Evolutionary conservation across 768 basidiomycete genomes (phyloP), one percentile per base, ranked within the genome.

Genomic region (Hebeloma cylindrosporum): DNA sequence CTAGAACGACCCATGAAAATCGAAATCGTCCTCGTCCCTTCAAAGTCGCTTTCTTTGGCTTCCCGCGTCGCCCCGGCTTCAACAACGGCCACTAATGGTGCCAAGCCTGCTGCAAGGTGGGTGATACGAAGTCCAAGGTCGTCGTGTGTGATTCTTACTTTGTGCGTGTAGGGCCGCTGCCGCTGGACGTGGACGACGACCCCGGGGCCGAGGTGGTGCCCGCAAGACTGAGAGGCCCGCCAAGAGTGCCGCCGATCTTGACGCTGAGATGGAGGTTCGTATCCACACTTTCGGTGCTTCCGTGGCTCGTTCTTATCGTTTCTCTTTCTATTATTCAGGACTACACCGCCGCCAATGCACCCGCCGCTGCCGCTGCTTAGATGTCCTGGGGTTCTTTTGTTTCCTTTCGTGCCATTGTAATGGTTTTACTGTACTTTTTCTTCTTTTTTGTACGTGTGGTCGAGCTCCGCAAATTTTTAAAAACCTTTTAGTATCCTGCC

Each of bases 1-100:
- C 53, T 68, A 98, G 95, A 90, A 78, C 89, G 90, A 55, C 89
- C 92, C 17, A 96, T 98, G 93, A 95, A 93, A 77, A 93, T 98
- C 51, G 95, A 99, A 77, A 91, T 98, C 54, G 82, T 98, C 33
- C 78, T 95, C 63, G 91, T 95, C 71, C 91, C 91, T 9, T 77
- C 83, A 33, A 77, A 79, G 31, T 65, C 84, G n/a, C 74, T 80
- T 5, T 65, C 88, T 4, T 75, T 99, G 52, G 82, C 81, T 13
- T 80, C 88, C 18, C 89, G 96, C 41, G 90, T 99, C 26, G 88
- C 90, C 3, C 89, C 92, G 26, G 78, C 82, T 3, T 68, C 80
- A 10, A 66, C 69, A 13, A 66, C 73, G 32, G 71, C 67, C 7
- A 59, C 71, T 31, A 56, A 62, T 41, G 63, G 51, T 18, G 61